Base-by-base conservation (phyloP, 345 rosid genomes). In the Corchorus capsularis region DNA sequence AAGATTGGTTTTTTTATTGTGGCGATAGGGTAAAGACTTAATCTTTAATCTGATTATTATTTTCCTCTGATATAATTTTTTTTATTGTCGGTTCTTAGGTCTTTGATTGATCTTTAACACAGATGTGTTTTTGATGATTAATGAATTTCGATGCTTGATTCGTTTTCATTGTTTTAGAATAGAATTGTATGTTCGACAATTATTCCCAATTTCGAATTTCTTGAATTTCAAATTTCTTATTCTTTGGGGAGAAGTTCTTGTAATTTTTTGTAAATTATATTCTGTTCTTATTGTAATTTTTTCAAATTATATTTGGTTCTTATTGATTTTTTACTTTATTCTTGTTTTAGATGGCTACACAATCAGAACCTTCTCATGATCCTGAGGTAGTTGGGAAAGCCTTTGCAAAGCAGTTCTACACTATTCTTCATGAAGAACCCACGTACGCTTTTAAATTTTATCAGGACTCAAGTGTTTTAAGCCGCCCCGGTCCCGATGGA, bases 381-480 rank as follows among this genome's bases (percentile, higher is more conserved):
- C 86, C 95, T 2, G 55, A 76, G 27, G 66, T 75, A 47, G 86
- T 89, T 66, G 97, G 93, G 69, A 85, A 88, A 74, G 86, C 83
- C 63, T 93, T 93, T 65, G 89, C 90, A 74, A 57, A 79, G 53
- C 86, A 81, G 61, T 93, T 90, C 63, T 93, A 92, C 71, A 66
- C 63, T 72, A 68, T 86, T 61, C 86, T 90, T 27, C 86, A 81
- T 37, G 55, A 77, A 19, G 77, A 82, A 1, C 90, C 95, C 0
- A 74, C 66, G 0, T 50, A 75, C 20, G 93, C 83, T 57, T 85
- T 87, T 68, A 86, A 53, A 61, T 92, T 92, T 80, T 93, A 93
- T 79, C 89, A 81, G 13, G 93, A 90, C 70, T 69, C 67, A 0
- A 92, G 97, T 70, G 79, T 75, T 37, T 67, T 92, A 17, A 82